Conservation (phyloP, 441 rosid genomes). For the Geranium incanum region DNA sequence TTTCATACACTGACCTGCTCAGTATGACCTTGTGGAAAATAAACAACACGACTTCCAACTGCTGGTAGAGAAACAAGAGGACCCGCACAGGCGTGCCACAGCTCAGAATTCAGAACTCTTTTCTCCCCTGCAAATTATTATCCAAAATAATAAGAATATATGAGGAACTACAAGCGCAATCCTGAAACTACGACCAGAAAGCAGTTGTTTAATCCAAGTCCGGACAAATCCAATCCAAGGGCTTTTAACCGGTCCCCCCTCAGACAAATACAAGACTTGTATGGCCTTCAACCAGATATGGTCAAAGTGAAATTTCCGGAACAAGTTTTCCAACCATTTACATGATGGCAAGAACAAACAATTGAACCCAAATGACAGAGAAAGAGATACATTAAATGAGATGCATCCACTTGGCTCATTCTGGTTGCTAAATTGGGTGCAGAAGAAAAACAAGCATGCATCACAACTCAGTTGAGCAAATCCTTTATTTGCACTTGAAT, state of each 20-base stretch:
- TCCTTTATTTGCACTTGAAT: background rate
- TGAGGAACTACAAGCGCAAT: background rate
- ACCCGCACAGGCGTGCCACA: slow-evolving; percentile 99
- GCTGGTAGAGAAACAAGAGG: slow-evolving; percentile 95
- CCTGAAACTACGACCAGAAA: too few relatives aligned
- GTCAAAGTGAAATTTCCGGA: background rate
- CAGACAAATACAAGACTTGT: background rate
- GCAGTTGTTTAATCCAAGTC: too few relatives aligned
- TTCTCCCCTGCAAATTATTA: slow-evolving; percentile 58
- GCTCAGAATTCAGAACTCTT: slow-evolving; percentile 87
- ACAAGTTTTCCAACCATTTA: background rate
- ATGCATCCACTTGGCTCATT: background rate
- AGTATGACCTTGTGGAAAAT: slow-evolving; percentile 97
- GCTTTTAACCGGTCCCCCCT: background rate
- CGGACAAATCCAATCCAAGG: too few relatives aligned
- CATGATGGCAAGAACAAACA: background rate
- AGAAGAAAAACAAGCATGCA: background rate
- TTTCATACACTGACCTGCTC: slow-evolving; percentile 69
- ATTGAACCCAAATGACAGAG: background rate
- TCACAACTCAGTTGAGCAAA: background rate
- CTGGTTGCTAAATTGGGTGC: background rate
- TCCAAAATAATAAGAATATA: background rate
- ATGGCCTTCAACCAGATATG: background rate
- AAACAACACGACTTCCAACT: slow-evolving; percentile 91
- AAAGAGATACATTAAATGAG: background rate